Evolutionary conservation across 2,329 filamentous ascomycete species (phyloP).

Genomic region (Exserohilum turcica): DNA sequence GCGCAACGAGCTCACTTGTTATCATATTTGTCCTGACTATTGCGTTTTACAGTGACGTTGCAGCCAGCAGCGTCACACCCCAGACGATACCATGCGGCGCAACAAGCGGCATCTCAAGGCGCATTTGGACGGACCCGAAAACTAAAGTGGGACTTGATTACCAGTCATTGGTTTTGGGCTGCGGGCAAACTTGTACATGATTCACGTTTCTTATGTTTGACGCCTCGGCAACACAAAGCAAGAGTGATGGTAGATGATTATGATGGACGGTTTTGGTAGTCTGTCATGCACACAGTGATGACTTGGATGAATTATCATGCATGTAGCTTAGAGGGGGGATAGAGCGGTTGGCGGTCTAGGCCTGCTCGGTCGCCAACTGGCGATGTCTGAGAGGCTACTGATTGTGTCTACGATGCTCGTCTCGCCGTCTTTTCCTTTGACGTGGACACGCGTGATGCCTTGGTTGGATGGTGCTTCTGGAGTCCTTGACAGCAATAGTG

Average conservation of each 20-base stretch:
- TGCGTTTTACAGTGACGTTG: constrained; percentile 2
- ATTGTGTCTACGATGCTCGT: background rate
- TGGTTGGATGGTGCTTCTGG: background rate
- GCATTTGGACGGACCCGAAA: constrained; percentile 11
- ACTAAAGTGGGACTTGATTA: background rate
- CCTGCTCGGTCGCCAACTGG: background rate
- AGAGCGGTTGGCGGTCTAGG: no score
- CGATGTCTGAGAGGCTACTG: no score
- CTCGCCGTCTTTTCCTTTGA: background rate
- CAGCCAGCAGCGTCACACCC: background rate
- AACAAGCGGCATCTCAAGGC: constrained; percentile 15
- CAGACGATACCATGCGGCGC: constrained; percentile 19
- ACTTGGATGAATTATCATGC: no score
- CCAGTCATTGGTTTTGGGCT: constrained; percentile 1
- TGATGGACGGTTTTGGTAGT: background rate
- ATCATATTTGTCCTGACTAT: constrained; percentile 7
- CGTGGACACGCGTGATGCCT: background rate
- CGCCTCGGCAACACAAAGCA: background rate
- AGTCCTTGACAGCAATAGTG: constrained; percentile 50
- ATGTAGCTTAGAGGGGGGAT: no score
- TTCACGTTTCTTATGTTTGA: constrained; percentile 7
- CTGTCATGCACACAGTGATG: no score
- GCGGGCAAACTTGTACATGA: constrained; percentile 12
- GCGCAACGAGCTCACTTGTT: constrained; percentile 4
- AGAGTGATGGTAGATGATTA: background rate